Percentiles rank a stretch among this genome's conserved stretches.
Evolutionary conservation across 306 rosid genomes (phyloP).

Genomic region (Ormosia semicastrata): DNA sequence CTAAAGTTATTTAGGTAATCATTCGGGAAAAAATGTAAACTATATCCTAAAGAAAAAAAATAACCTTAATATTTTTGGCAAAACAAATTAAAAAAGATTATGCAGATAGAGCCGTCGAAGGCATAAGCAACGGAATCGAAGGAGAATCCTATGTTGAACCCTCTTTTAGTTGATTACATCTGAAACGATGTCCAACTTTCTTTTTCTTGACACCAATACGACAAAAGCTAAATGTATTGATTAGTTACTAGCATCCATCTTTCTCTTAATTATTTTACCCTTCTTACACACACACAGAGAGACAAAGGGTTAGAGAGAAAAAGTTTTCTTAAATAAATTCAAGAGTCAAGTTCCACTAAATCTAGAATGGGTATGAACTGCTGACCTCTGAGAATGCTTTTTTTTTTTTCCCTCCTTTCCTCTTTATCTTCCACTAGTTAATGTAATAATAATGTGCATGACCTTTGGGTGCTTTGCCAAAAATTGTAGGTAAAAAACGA

Average conservation of each 20-base stretch:
- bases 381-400: neutral
- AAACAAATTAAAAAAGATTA: neutral
- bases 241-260: neutral
- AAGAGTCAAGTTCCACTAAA: neutral
- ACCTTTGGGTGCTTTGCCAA: neutral
- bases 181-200: neutral
- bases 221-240: neutral
- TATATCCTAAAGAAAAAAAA: too few species aligned
- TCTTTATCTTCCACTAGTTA: neutral
- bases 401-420: neutral
- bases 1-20: too few species aligned
- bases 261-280: neutral
- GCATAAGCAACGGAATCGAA: constrained; percentile 19
- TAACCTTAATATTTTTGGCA: neutral
- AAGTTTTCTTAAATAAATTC: neutral
- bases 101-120: neutral
- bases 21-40: too few species aligned
- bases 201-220: neutral
- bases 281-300: neutral
- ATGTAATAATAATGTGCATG: neutral
- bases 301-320: neutral
- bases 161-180: neutral
- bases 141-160: constrained; percentile 21
- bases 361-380: neutral
- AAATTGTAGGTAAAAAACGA: neutral